Conservation (phyloP, 768 basidiomycete species). For the Artomyces pyxidatus region DNA sequence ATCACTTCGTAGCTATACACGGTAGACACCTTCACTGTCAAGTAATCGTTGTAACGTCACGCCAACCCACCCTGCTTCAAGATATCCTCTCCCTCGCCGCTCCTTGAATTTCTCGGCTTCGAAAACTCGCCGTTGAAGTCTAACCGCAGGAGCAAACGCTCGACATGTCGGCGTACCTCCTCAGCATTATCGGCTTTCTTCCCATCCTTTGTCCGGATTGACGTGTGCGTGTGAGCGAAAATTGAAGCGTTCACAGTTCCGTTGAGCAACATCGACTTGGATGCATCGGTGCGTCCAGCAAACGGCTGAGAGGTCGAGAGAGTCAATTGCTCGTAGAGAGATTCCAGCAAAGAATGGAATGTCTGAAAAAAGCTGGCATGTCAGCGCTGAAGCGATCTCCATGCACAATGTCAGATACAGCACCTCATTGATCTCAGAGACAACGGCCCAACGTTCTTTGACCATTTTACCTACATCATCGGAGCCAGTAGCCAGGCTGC, state of each 20-base stretch:
- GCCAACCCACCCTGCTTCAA: conserved; percentile 34
- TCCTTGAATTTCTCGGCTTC: conserved; percentile 23
- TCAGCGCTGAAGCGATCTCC: too few relatives aligned
- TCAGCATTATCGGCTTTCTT: conserved; percentile 52
- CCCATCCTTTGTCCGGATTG: conserved; percentile 41
- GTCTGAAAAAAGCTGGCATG: too few relatives aligned
- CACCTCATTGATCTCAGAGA: conserved; percentile 77
- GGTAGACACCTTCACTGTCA: too few relatives aligned
- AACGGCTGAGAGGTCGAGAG: conserved; percentile 68
- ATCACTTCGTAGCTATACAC: too few relatives aligned
- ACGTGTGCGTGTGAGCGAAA: conserved; percentile 30
- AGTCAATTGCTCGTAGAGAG: conserved; percentile 78
- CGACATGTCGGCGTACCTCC: conserved; percentile 71
- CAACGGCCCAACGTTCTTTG: conserved; percentile 54
- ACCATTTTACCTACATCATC: conserved; percentile 67
- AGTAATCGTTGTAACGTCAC: too few relatives aligned
- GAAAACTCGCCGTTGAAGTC: conserved; percentile 82
- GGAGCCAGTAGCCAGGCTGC: conserved; percentile 50
- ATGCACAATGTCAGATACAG: too few relatives aligned
- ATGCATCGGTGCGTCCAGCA: conserved; percentile 52
- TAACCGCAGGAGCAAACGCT: conserved; percentile 70
- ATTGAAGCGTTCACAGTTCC: conserved; percentile 39
- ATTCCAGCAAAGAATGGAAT: conserved; percentile 55
- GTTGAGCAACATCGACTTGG: conserved; percentile 62
- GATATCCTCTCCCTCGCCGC: conserved; percentile 28